phyloP scores from a whole-genome alignment of 176 grass and related monocot genomes.

The Hordeum vulgare region MorexV3_pseudomolecules_assembly NC_058522.1:53685945-53686444 shows the following conservation, averaged over 20 bases:
- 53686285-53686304: conserved; percentile 66
- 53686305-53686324: conserved; percentile 67
- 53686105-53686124: conserved; percentile 52
- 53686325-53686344: conserved; percentile 65
- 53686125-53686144: conserved; percentile 77
- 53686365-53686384: conserved; percentile 76
- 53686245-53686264: background rate
- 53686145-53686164: conserved; percentile 46
- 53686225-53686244: conserved; percentile 15
- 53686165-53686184: conserved; percentile 55
- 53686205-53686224: conserved; percentile 34
- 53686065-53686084: conserved; percentile 55
- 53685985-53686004: conserved; percentile 41
- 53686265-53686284: conserved; percentile 44
- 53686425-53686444: conserved; percentile 29
- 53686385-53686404: conserved; percentile 50
- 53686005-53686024: conserved; percentile 64
- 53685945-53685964: conserved; percentile 62
- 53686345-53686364: conserved; percentile 87
- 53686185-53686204: conserved; percentile 45
- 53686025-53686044: conserved; percentile 49
- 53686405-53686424: conserved; percentile 57
- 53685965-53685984: conserved; percentile 69
- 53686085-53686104: conserved; percentile 58
- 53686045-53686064: conserved; percentile 60